These are phyloP conservation scores for Phytophthora boehmeriae DNA, from an alignment of 352 stramenopile genomes.

Conservation along the genomic window DNA sequence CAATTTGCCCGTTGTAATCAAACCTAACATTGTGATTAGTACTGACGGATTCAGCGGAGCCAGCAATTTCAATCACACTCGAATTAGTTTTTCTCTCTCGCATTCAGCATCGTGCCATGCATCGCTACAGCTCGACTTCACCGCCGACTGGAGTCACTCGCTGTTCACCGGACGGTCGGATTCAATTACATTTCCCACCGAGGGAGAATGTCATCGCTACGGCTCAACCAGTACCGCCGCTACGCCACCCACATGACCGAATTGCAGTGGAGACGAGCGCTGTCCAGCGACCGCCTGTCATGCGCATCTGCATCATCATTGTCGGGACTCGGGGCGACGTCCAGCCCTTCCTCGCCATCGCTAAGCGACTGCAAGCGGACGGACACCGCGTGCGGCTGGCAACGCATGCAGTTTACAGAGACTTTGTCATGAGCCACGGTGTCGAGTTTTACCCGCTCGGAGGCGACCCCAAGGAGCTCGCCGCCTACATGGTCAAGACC, in stretches of 20 bases:
- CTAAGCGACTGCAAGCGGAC: slow-evolving; percentile 66
- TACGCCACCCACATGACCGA: background rate
- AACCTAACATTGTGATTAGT: background rate
- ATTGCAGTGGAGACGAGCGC: slow-evolving; percentile 8
- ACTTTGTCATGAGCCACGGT: slow-evolving; percentile 66
- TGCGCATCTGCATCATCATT: slow-evolving; percentile 80
- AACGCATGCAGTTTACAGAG: slow-evolving; percentile 83
- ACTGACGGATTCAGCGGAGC: too few relatives aligned
- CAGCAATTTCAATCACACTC: background rate
- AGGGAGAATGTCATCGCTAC: slow-evolving; percentile 33
- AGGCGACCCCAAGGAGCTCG: slow-evolving; percentile 67
- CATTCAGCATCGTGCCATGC: background rate
- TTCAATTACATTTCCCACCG: slow-evolving; percentile 37
- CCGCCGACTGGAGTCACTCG: slow-evolving; percentile 10
- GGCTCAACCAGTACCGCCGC: slow-evolving; percentile 1
- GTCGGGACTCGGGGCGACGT: slow-evolving; percentile 78
- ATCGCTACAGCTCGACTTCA: too few relatives aligned
- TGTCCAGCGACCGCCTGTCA: slow-evolving; percentile 30
- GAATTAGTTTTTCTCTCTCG: background rate
- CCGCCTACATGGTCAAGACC: slow-evolving; percentile 92
- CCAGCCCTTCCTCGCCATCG: slow-evolving; percentile 72
- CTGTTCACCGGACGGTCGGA: slow-evolving; percentile 32
- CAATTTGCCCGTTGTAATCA: background rate
- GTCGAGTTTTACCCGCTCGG: slow-evolving; percentile 76
- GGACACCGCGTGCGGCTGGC: slow-evolving; percentile 92